Percentiles rank a stretch among this genome's conserved stretches.
These are phyloP conservation scores for Lasiosphaeria ovina DNA, from an alignment of 495 filamentous ascomycete genomes.

Conservation along the genomic window DNA sequence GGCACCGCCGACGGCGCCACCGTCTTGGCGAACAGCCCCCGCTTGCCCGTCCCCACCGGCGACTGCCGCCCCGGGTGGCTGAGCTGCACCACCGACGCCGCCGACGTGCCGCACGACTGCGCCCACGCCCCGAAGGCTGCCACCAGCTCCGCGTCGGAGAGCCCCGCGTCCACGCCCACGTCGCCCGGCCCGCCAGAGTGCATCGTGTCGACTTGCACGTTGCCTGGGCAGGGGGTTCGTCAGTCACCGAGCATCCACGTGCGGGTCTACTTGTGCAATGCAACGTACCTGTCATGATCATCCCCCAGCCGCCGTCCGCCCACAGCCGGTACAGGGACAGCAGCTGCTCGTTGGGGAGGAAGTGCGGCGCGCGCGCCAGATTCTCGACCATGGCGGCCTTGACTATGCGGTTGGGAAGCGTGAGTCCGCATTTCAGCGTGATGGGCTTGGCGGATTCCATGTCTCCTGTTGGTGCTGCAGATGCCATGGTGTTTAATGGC, in stretches of 20 bases:
- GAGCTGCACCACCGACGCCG: constrained; percentile 54
- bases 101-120: constrained; percentile 32
- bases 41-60: constrained; percentile 41
- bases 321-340: constrained; percentile 56
- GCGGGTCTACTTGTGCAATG: too few relatives aligned
- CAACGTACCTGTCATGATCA: constrained; percentile 16
- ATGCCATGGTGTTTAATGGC: neutral
- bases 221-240: constrained; percentile 24
- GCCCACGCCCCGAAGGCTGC: constrained; percentile 50
- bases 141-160: constrained; percentile 32
- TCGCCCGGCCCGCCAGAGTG: constrained; percentile 48
- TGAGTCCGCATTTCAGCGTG: constrained; percentile 36
- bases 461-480: constrained; percentile 5
- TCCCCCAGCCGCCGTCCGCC: constrained; percentile 53
- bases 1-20: constrained; percentile 51
- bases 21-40: constrained; percentile 45
- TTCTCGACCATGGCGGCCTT: constrained; percentile 46
- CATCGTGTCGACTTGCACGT: constrained; percentile 56
- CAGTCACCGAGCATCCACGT: too few relatives aligned
- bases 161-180: constrained; percentile 36
- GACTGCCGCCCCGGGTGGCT: constrained; percentile 61
- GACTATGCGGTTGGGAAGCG: constrained; percentile 40
- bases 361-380: constrained; percentile 29
- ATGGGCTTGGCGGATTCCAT: constrained; percentile 37
- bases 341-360: constrained; percentile 48